Percentiles rank a stretch among this genome's conserved stretches.
Evolutionary conservation across 305 asterid species (phyloP).

Genomic region (Plantago lanceolata): DNA sequence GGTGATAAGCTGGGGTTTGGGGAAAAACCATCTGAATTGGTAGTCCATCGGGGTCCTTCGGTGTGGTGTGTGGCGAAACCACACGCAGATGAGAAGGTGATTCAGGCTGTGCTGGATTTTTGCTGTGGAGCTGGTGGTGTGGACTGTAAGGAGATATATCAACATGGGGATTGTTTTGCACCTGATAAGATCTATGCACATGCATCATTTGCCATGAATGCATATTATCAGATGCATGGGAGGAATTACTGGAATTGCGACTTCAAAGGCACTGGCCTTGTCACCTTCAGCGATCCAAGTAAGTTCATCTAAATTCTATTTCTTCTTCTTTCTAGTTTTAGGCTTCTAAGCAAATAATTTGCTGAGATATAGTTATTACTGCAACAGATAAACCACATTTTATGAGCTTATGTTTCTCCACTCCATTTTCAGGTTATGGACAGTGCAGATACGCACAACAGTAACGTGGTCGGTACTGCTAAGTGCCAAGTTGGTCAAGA

Average conservation of each 20-base stretch:
- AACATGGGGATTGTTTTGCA: slow-evolving; percentile 35
- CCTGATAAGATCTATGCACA: slow-evolving; percentile 47
- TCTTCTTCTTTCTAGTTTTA: not conserved
- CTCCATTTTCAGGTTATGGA: slow-evolving; percentile 45
- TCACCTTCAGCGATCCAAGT: slow-evolving; percentile 59
- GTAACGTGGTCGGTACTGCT: slow-evolving; percentile 23
- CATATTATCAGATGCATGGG: slow-evolving; percentile 64
- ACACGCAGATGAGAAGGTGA: slow-evolving; percentile 60
- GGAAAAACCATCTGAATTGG: slow-evolving; percentile 27
- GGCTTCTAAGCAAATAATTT: not conserved
- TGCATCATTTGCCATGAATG: slow-evolving; percentile 51
- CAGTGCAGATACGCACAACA: slow-evolving; percentile 50
- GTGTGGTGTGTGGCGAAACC: slow-evolving; percentile 80
- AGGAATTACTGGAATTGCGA: slow-evolving; percentile 63
- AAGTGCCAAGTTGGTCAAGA: not conserved
- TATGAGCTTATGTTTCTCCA: not conserved
- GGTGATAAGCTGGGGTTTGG: slow-evolving; percentile 34
- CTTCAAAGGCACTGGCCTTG: slow-evolving; percentile 53
- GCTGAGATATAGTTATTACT: not conserved
- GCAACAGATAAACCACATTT: not conserved
- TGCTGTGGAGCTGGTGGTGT: slow-evolving; percentile 58
- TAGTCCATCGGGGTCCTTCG: slow-evolving; percentile 48
- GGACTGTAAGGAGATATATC: slow-evolving; percentile 50
- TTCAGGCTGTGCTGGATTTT: slow-evolving; percentile 48
- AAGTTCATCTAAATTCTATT: slow-evolving; percentile 11